Percentiles rank a stretch among this genome's conserved stretches.
Evolutionary conservation across 148 eudicot genomes (phyloP).

Genomic region (Chenopodium album): DNA sequence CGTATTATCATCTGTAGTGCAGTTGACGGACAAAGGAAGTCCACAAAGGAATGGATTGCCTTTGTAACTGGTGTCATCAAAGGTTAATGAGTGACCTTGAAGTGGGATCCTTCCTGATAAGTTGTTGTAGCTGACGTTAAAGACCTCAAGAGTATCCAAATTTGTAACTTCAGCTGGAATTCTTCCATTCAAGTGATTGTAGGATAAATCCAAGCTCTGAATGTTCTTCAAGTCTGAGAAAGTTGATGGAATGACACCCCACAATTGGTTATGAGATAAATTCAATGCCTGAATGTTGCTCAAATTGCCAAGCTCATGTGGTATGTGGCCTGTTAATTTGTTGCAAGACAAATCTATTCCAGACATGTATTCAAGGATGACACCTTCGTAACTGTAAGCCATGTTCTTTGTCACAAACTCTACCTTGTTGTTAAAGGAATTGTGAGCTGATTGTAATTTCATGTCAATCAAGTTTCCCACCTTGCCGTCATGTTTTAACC

Average conservation of each 20-base stretch:
- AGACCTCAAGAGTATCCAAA: conserved; percentile 7
- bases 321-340: conserved; percentile 10
- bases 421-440: too few species aligned
- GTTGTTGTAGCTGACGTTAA: conserved; percentile 24
- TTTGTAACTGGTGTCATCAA: conserved; percentile 15
- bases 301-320: conserved; percentile 9
- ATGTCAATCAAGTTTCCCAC: too few species aligned
- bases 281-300: not conserved
- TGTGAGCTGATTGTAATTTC: too few species aligned
- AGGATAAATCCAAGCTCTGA: conserved; percentile 24
- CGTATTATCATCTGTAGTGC: not conserved
- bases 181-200: conserved; percentile 14
- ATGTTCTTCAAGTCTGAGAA: conserved; percentile 12
- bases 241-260: conserved; percentile 17
- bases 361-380: not conserved
- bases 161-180: conserved; percentile 7
- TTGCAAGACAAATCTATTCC: conserved; percentile 24
- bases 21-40: not conserved
- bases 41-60: conserved; percentile 19
- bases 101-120: conserved; percentile 5
- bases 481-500: too few species aligned
- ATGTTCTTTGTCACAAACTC: conserved; percentile 2
- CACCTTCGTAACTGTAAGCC: not conserved
- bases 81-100: conserved; percentile 10
- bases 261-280: conserved; percentile 21